phyloP scores from a whole-genome alignment of 116 monocot genomes.

The Iris pallida region DNA sequence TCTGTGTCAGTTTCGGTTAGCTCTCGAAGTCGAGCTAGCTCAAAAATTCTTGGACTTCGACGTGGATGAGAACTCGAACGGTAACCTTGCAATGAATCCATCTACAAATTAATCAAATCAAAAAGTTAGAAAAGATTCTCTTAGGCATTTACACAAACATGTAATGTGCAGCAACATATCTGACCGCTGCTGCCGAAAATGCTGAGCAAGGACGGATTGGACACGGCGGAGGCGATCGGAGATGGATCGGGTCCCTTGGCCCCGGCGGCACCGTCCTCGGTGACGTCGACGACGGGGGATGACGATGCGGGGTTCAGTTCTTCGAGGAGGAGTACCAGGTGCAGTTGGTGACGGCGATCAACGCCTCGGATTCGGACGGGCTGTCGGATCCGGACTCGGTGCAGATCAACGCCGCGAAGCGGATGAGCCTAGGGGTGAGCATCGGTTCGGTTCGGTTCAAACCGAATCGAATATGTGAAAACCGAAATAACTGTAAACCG shows the following conservation, averaged over 20 bases:
- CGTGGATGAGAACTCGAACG: too few species aligned
- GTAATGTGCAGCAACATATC: too few species aligned
- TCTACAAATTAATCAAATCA: too few species aligned
- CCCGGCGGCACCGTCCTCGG: not conserved
- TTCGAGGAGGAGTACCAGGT: slow-evolving; percentile 93
- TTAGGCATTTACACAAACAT: too few species aligned
- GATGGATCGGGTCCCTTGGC: not conserved
- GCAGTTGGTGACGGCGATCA: slow-evolving; percentile 76
- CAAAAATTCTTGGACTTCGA: too few species aligned
- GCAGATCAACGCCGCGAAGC: slow-evolving; percentile 70
- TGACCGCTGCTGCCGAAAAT: slow-evolving; percentile 2
- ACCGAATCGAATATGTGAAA: too few species aligned
- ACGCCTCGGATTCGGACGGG: slow-evolving; percentile 71
- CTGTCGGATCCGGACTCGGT: slow-evolving; percentile 60
- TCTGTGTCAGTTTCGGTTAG: too few species aligned
- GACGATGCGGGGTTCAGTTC: slow-evolving; percentile 39
- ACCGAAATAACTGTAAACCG: too few species aligned
- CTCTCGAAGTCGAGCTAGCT: too few species aligned
- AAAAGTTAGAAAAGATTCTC: too few species aligned
- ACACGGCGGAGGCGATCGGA: slow-evolving; percentile 5
- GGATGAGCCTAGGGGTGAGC: slow-evolving; percentile 74
- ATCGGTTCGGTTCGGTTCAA: too few species aligned
- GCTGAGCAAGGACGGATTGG: slow-evolving; percentile 1
- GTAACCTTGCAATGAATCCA: too few species aligned
- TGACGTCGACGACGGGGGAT: slow-evolving; percentile 6